These are phyloP conservation scores for Neofusicoccum ribis DNA, from an alignment of 2,329 filamentous ascomycete species.

Conservation along the genomic window DNA sequence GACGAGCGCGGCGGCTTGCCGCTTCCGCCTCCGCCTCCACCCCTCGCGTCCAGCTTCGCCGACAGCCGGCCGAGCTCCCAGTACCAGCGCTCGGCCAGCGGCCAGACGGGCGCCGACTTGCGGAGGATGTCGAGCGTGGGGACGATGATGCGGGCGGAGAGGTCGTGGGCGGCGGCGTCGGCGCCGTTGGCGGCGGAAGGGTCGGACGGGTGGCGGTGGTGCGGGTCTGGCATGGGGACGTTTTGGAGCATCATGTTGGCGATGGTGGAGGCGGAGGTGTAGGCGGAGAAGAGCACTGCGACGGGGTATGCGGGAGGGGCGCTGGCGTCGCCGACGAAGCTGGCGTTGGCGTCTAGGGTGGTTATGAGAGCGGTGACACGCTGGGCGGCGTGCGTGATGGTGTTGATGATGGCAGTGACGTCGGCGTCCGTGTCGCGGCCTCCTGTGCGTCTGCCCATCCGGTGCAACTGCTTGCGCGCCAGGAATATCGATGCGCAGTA, in stretches of 20 bases:
- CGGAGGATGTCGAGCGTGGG: slow-evolving; percentile 19
- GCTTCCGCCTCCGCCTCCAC: background rate
- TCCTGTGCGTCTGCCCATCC: slow-evolving; percentile 2
- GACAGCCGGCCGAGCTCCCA: background rate
- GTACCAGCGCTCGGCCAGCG: slow-evolving; percentile 16
- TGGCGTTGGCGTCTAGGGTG: background rate
- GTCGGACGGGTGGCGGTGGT: background rate
- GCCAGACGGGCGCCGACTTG: slow-evolving; percentile 4
- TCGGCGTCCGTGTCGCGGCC: slow-evolving; percentile 4
- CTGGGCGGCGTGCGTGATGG: background rate
- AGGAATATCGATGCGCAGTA: slow-evolving; percentile 16
- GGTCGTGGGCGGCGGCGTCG: background rate
- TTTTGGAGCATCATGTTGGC: slow-evolving; percentile 8
- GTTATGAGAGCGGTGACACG: slow-evolving; percentile 11
- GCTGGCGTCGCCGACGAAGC: background rate
- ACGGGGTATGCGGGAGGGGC: background rate
- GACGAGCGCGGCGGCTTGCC: background rate
- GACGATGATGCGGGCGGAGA: background rate
- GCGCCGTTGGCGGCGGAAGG: background rate
- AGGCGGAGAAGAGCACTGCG: slow-evolving; percentile 13
- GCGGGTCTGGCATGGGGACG: background rate
- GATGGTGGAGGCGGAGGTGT: slow-evolving; percentile 2
- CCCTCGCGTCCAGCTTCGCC: background rate
- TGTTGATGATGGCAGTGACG: background rate
- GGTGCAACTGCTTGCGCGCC: slow-evolving; percentile 3